These are phyloP conservation scores for Cyclaneusma minus DNA, from an alignment of 2,329 filamentous ascomycete species.

Conservation along the genomic window DNA sequence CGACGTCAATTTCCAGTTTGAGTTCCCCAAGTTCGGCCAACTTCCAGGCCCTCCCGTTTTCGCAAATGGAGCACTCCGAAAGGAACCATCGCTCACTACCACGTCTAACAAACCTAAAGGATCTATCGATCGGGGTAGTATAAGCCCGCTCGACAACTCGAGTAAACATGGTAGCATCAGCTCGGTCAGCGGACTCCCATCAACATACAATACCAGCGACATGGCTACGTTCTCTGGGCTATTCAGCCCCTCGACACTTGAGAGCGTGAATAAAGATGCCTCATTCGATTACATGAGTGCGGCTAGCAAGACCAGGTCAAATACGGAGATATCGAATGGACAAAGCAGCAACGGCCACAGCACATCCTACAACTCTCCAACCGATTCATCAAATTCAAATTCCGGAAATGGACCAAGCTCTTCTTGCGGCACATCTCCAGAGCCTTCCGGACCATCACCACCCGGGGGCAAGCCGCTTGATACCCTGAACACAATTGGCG, in stretches of 20 bases:
- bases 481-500: conserved; percentile 47
- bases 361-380: conserved; percentile 48
- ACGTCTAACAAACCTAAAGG: conserved; percentile 12
- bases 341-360: conserved; percentile 22
- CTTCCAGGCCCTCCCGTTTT: conserved; percentile 29
- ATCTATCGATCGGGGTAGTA: conserved; percentile 4
- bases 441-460: conserved; percentile 59
- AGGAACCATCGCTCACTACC: conserved; percentile 11
- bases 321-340: conserved; percentile 14
- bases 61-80: conserved; percentile 8
- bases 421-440: conserved; percentile 64
- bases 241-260: conserved; percentile 40
- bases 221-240: conserved; percentile 39
- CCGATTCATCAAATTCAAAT: conserved; percentile 45
- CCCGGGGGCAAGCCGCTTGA: conserved; percentile 47
- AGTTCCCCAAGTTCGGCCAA: conserved; percentile 86
- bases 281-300: conserved; percentile 24
- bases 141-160: conserved; percentile 2
- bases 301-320: conserved; percentile 24
- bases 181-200: too few species aligned
- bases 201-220: conserved; percentile 17
- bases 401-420: conserved; percentile 45
- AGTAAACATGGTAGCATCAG: too few species aligned
- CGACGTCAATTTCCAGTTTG: conserved; percentile 81
- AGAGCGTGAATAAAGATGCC: conserved; percentile 26